phyloP scores from a whole-genome alignment of 2,329 filamentous ascomycete genomes.

The Annulohypoxylon truncatum region DNA sequence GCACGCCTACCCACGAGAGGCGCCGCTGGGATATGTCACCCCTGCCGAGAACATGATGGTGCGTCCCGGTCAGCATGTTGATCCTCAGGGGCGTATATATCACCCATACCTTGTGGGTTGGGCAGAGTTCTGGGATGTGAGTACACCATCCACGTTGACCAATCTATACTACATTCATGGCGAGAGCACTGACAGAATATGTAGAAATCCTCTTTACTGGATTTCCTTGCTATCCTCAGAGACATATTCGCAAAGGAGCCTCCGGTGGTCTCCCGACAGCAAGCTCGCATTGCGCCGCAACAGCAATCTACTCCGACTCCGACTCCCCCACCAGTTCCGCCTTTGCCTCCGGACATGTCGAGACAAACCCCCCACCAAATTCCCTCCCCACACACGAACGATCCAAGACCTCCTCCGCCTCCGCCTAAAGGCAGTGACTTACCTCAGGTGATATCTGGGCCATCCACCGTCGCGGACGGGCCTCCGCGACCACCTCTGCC shows the following conservation, averaged over 20 bases:
- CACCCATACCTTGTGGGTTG: conserved; percentile 95
- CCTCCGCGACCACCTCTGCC: conserved; percentile 53
- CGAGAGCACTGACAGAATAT: conserved; percentile 32
- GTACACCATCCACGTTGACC: conserved; percentile 51
- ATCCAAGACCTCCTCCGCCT: conserved; percentile 59
- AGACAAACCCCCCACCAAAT: conserved; percentile 53
- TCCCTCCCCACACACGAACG: conserved; percentile 50
- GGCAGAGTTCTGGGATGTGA: conserved; percentile 89
- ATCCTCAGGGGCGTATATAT: conserved; percentile 91
- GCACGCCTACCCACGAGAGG: conserved; percentile 85
- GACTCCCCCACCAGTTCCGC: conserved; percentile 75
- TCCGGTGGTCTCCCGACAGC: conserved; percentile 82
- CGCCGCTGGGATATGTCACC: conserved; percentile 88
- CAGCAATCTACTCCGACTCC: conserved; percentile 53
- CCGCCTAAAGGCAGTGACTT: conserved; percentile 63
- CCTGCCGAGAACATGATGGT: conserved; percentile 91
- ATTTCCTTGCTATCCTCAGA: conserved; percentile 83
- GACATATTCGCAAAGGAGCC: conserved; percentile 96
- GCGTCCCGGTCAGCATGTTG: conserved; percentile 92
- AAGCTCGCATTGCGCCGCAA: conserved; percentile 56
- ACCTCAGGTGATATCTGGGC: conserved; percentile 50
- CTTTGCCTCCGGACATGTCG: conserved; percentile 73
- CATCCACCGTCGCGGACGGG: conserved; percentile 47
- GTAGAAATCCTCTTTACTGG: conserved; percentile 83
- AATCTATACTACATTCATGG: background rate